Base-by-base conservation (phyloP, 2,329 filamentous ascomycete genomes). In the Aspergillus amoenus region DNA sequence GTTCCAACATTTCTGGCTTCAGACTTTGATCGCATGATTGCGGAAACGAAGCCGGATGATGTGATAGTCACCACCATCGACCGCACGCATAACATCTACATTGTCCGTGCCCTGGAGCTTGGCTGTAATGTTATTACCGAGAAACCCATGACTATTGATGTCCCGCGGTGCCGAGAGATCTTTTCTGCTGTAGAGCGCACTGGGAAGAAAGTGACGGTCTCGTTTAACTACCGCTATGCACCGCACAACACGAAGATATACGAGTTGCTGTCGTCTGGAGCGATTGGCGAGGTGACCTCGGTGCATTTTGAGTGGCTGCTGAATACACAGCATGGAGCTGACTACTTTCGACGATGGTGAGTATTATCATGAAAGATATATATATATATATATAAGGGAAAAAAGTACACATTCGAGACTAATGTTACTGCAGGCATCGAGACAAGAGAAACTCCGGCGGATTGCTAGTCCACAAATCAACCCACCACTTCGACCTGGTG, bases 301-400 rank as follows among this genome's bases (percentile, higher is more conserved):
- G 80, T 86, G 21, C 84, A 86, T 65, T 85, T 87, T 55, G 84
- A 87, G 69, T 87, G 84, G 84, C 78, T 85, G 73, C 79, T 87
- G 46, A 83, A 87, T 68, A 85, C 83, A 6, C 79, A 79, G 15
- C 84, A 86, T 64, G 84, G 84, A 15, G 82, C 84, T 2, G 84
- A 87, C 66, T 86, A 84, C 71, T 85, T 86, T 70, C 80, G 84
- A 2, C 82, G 84, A 9, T 87, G 27, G 27, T 30, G 27, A 24
- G 21, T 21, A n/a, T n/a, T n/a, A n/a, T n/a, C n/a, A n/a, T n/a
- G n/a, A n/a, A n/a, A n/a, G n/a, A n/a, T n/a, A n/a, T n/a, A n/a
- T n/a, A n/a, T n/a, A n/a, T n/a, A n/a, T n/a, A n/a, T n/a, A n/a
- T n/a, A n/a, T n/a, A n/a, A n/a, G n/a, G n/a, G n/a, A n/a, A n/a